Evolutionary conservation across 2,329 filamentous ascomycete genomes (phyloP).

Genomic region (Pseudogymnoascus sp.): DNA sequence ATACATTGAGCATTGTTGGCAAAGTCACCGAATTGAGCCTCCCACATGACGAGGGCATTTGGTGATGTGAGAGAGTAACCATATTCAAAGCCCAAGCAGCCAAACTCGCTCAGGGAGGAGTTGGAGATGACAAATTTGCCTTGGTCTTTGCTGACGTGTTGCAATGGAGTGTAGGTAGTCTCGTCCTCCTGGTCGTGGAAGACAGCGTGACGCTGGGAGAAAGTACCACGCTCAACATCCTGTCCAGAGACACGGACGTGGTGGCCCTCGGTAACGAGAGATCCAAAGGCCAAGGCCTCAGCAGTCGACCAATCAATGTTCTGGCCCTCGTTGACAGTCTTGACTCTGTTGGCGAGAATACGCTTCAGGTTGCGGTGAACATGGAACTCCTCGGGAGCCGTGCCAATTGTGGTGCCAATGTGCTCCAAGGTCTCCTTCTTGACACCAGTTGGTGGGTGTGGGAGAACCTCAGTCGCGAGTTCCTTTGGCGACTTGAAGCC

Average conservation of each 20-base stretch:
- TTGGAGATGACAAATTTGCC: constrained; percentile 95
- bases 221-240: constrained; percentile 98
- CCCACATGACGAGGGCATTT: constrained; percentile 97
- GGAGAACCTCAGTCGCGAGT: constrained; percentile 84
- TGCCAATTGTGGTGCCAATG: constrained; percentile 73
- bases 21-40: constrained; percentile 98
- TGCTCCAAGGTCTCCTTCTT: constrained; percentile 64
- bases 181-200: constrained; percentile 97
- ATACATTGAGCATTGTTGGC: constrained; percentile 99
- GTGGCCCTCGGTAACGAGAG: constrained; percentile 84
- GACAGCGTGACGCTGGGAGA: constrained; percentile 94
- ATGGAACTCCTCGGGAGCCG: constrained; percentile 73
- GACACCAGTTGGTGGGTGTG: constrained; percentile 81
- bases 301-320: constrained; percentile 97
- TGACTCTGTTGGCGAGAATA: constrained; percentile 81
- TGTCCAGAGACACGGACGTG: constrained; percentile 97
- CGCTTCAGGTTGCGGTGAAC: constrained; percentile 95
- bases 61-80: constrained; percentile 96
- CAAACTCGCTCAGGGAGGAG: constrained; percentile 68
- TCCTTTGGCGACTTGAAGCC: constrained; percentile 99
- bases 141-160: constrained; percentile 83
- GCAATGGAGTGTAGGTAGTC: constrained; percentile 82
- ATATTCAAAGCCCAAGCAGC: constrained; percentile 90
- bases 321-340: constrained; percentile 84
- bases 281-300: constrained; percentile 89